Evolutionary conservation across 2,329 filamentous ascomycete species (phyloP), one percentile per base, ranked within the genome.

Genomic region (Phyllosticta citrichinensis): DNA sequence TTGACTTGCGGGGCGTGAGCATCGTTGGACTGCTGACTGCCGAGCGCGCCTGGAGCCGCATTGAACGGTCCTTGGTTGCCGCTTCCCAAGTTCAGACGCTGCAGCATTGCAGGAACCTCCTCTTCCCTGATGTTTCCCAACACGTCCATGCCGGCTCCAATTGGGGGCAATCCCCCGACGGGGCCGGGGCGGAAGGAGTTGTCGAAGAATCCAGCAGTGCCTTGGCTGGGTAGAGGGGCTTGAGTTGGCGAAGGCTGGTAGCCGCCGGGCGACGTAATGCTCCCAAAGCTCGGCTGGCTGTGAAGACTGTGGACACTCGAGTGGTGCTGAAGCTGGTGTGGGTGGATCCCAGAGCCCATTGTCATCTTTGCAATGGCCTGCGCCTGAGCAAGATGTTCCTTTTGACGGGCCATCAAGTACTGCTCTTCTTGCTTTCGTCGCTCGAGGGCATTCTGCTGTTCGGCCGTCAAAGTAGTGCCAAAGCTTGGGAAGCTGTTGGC

Each of bases 351-450:
- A 47, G 40, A 47, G 30, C 72, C 72, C 62, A 72, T 63, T 67
- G 88, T 80, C 71, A 89, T 87, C 65, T 86, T 85, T 57, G 86
- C 81, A 62, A 91, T 85, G 6, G 83, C 81, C 69, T 96, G 91
- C 70, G 96, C 91, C 65, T 91, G 89, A 64, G 91, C 88, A 60
- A 97, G 83, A 66, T 91, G 90, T 72, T 99, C 94, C 66, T 96
- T 91, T 74, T 99, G 94, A 52, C 94, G 87, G 54, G 95, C 94
- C 85, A 97, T 95, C 40, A 96, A 81, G 72, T 94, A 96, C 72
- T 99, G 94, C 70, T 99, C 95, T 74, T 99, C 94, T 73, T 99
- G 94, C 78, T 99, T 99, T 58, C 94, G 83, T 59, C 94, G 85
- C 76, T 99, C 94, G 1, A 99, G 79, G 50, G 96, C 96, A 75